Evolutionary conservation across 2,329 filamentous ascomycete genomes (phyloP).

Genomic region (Myrmaecium sp.): DNA sequence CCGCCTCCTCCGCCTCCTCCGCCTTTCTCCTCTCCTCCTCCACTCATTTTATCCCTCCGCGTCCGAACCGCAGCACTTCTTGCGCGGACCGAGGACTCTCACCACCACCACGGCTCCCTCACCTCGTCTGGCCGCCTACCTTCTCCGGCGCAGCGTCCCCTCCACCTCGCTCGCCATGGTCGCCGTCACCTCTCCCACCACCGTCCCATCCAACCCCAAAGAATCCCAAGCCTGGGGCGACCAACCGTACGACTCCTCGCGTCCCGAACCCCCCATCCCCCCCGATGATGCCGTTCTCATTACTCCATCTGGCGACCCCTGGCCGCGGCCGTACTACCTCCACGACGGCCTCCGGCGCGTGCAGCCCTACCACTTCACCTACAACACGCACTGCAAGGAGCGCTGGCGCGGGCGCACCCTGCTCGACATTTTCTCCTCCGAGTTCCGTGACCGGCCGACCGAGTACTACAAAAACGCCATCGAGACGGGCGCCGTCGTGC

Average conservation of each 20-base stretch:
- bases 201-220: conserved; percentile 10
- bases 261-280: conserved; percentile 21
- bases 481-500: conserved; percentile 55
- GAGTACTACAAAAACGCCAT: conserved; percentile 79
- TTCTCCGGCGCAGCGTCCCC: conserved; percentile 29
- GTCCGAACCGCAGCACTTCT: no score
- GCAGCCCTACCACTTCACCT: conserved; percentile 77
- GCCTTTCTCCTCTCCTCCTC: neutral
- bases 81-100: no score
- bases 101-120: conserved; percentile 29
- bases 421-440: conserved; percentile 74
- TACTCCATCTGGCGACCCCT: conserved; percentile 38
- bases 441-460: conserved; percentile 75
- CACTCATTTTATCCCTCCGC: no score
- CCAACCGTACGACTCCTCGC: conserved; percentile 13
- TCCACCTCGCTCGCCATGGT: conserved; percentile 26
- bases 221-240: conserved; percentile 6
- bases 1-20: neutral
- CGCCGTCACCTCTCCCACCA: conserved; percentile 13
- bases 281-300: conserved; percentile 32
- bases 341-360: conserved; percentile 72
- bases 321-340: conserved; percentile 60
- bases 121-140: conserved; percentile 32
- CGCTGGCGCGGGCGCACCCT: conserved; percentile 72
- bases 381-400: conserved; percentile 89